Percentiles rank a stretch among this genome's conserved stretches.
Evolutionary conservation across 2,329 filamentous ascomycete species (phyloP).

Genomic region (Aspergillus melleus): DNA sequence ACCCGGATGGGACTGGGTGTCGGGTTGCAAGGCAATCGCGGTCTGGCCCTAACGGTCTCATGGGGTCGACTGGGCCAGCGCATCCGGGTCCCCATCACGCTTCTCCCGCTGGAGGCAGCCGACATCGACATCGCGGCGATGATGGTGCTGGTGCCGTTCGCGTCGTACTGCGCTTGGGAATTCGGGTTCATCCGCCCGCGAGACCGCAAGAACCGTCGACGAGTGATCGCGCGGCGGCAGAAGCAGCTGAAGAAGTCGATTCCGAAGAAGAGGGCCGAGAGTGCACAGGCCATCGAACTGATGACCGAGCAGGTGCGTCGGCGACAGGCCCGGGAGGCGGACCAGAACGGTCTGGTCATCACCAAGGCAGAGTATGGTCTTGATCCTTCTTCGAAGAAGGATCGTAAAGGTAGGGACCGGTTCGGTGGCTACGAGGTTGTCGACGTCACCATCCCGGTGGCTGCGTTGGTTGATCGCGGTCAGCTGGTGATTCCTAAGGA

Average conservation of each 20-base stretch:
- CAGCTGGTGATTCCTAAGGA: slow-evolving; percentile 41
- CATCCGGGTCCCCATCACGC: slow-evolving; percentile 39
- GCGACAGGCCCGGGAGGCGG: slow-evolving; percentile 37
- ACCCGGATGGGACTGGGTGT: slow-evolving; percentile 42
- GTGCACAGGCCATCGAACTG: slow-evolving; percentile 39
- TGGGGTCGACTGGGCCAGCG: slow-evolving; percentile 44
- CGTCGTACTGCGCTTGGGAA: slow-evolving; percentile 42
- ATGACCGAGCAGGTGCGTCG: slow-evolving; percentile 42
- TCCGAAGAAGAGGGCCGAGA: slow-evolving; percentile 38
- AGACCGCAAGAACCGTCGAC: slow-evolving; percentile 36
- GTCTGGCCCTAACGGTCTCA: slow-evolving; percentile 39
- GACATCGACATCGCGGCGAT: slow-evolving; percentile 35
- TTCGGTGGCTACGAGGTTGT: slow-evolving; percentile 28
- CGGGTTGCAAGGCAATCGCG: slow-evolving; percentile 33
- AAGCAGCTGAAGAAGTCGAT: slow-evolving; percentile 39
- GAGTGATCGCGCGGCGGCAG: slow-evolving; percentile 35
- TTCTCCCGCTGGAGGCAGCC: slow-evolving; percentile 37
- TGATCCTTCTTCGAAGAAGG: slow-evolving; percentile 28
- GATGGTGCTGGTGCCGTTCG: slow-evolving; percentile 40
- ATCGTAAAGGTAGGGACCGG: slow-evolving; percentile 15
- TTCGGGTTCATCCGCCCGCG: slow-evolving; percentile 43
- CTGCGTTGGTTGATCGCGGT: slow-evolving; percentile 43
- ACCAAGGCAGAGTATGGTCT: slow-evolving; percentile 44
- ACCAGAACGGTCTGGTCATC: slow-evolving; percentile 40
- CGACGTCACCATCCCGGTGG: slow-evolving; percentile 47